Evolutionary conservation across 1,284 basidiomycete genomes (phyloP), one percentile per base, ranked within the genome.

Genomic region (Cryptococcus hybrid): DNA sequence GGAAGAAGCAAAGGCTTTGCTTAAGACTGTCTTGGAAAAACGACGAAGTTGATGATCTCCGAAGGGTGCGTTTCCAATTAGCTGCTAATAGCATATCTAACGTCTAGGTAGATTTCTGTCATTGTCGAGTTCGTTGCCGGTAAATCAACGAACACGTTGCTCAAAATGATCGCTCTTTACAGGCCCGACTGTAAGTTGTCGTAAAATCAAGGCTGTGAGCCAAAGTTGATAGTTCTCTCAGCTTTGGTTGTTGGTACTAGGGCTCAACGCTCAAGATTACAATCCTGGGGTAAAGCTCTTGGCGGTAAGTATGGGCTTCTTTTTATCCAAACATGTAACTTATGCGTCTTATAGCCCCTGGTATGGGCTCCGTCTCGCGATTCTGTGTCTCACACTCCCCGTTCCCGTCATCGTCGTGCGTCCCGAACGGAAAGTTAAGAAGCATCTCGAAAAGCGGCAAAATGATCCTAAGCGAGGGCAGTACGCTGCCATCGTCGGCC

Each of bases 111-210:
- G 87, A 84, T 98, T 39, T 94, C 90, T 0, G 85, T 98, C 60
- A 88, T 96, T 51, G 86, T 98, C 56, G 95, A 98, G 79, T 94
- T 91, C 70, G 89, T 97, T 44, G 90, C 92, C 0, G 95, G 95
- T 38, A 88, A 87, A 61, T 86, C 96, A 5, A 89, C 90, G 0
- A 85, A 88, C 56, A 93, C 90, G 7, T 87, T 98, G 60, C 89
- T 93, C 69, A 87, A 92, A 50, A 85, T 99, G 64, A 95, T 98
- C 62, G 90, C 92, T 2, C 85, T 98, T 42, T 98, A 99, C 72
- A 86, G 93, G 47, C 95, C 95, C 1, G 94, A 99, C 76, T 92
- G 76, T 76, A 51, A 72, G 75, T 69, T 9, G 80, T 87, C 39
- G 83, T 85, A 15, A 15, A 24, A 7, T 47, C 34, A 24, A 9